Base-by-base conservation (phyloP, 768 basidiomycete species). In the Phaeolepiota aurea region DNA sequence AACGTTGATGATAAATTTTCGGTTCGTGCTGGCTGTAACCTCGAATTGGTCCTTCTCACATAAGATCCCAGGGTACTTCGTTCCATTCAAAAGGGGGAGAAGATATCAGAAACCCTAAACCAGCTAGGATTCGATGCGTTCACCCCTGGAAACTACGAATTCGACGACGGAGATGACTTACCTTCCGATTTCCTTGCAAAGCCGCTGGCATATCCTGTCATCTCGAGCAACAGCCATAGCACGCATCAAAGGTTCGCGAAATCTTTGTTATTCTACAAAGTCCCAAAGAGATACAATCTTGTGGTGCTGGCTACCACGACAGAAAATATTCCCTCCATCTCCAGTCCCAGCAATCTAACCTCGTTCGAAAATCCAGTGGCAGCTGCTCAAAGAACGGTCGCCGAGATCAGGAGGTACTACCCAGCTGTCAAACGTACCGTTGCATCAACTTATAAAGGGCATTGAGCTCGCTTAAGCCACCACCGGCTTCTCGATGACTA, bases 91-190 rank as follows among this genome's bases (percentile, higher is more conserved):
- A 69, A 68, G 18, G 65, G 64, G 10, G 57, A 64, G 32, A 62
- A 61, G 38, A 72, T 70, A 36, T 59, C 66, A 0, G 47, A 64
- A 18, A 56, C 58, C 1, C 50, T 72, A 40, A 71, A 72, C 45
- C 57, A 68, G 42, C 52, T 71, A 18, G 62, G 61, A 2, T 71
- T 67, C 48, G 65, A 67, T 37, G 66, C 65, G 1, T 60, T 69
- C 50, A 69, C 68, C 0, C 57, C 68, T 1, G 71, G 70, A 22
- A 69, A 71, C 44, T 68, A 70, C 47, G 68, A 70, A 45, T 71
- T 70, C 38, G 70, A 71, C 50, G 57, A 61, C 12, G 68, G 69
- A 12, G 62, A 66, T 38, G 59, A 62, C 30, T 53, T 59, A 7
- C 55, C 69, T 3, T 62, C 61, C 11, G 48, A 50, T 20, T 67